Conservation (phyloP, 2,329 filamentous ascomycete species). For the Exophiala xenobiotica region DNA sequence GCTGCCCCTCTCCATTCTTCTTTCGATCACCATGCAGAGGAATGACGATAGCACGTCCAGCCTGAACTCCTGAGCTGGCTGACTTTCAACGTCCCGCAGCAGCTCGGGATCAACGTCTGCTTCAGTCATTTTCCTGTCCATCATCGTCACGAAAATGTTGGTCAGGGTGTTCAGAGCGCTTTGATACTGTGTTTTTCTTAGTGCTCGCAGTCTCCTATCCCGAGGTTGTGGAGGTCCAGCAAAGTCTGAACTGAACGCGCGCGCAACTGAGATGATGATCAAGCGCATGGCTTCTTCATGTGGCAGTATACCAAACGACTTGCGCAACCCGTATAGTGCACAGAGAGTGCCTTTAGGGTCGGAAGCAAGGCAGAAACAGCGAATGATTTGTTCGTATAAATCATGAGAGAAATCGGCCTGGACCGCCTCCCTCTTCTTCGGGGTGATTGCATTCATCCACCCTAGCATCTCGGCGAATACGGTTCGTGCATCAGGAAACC, state of each 20-base stretch:
- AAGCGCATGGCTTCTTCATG: constrained; percentile 48
- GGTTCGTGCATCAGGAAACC: constrained; percentile 45
- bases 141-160: constrained; percentile 48
- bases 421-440: constrained; percentile 32
- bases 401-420: constrained; percentile 46
- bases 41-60: constrained; percentile 45
- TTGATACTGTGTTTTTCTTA: constrained; percentile 32
- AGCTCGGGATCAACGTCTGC: constrained; percentile 29
- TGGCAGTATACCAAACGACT: constrained; percentile 47
- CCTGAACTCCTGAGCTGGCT: constrained; percentile 37
- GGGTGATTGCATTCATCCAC: constrained; percentile 42
- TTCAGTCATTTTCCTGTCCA: constrained; percentile 41
- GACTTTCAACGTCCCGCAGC: constrained; percentile 34
- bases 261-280: constrained; percentile 51
- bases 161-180: constrained; percentile 44
- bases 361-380: constrained; percentile 51
- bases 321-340: constrained; percentile 47
- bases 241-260: constrained; percentile 40
- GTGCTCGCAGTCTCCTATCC: constrained; percentile 8
- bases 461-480: constrained; percentile 52
- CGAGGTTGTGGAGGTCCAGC: constrained; percentile 23
- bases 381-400: constrained; percentile 53
- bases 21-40: constrained; percentile 42
- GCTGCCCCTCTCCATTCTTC: constrained; percentile 32
- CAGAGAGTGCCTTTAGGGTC: constrained; percentile 52